Base-by-base conservation (phyloP, 192 early-diverging fungal genomes). In the Umbelopsis sp. region DNA sequence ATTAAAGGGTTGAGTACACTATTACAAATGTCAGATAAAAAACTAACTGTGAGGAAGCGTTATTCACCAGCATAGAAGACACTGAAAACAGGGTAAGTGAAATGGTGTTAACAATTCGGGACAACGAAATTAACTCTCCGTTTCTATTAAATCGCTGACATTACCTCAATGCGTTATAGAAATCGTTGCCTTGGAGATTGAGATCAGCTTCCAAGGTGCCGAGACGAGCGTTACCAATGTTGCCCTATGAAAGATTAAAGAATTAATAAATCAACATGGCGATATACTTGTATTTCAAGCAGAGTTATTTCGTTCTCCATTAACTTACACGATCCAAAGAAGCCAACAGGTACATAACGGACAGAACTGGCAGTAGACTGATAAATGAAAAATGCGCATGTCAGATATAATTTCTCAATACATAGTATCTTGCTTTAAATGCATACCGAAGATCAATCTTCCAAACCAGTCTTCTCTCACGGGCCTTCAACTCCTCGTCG, bases 161-260 rank as follows among this genome's bases (percentile, higher is more conserved):
- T 41, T 49, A 49, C 47, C 47, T 49, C 47, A 77, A 20, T 12
- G 75, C 75, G 10, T 65, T 72, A 25, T 77, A 77, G 47, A 68
- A 77, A 41, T 77, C 75, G 26, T 77, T 72, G n/a, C 75, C 75
- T 21, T 26, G 47, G 2, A 77, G 25, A 38, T 69, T 49, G 16
- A 77, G 49, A 70, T 77, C 75, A n/a, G 71, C 53, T 51, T 77
- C 75, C 26, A 77, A 45, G 5, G 66, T 10, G 2, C 75, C 75
- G 25, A 73, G 54, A 1, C 71, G 38, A 10, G 75, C 75, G 72
- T 76, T 76, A 38, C 74, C 74, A 54, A 76, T 76, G 34, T 76
- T 76, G 22, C 56, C 56, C 47, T 49, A 49, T 49, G 20, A 16
- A 49, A 49, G 47, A 49, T n/a, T 21, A 5, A 12, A 44, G n/a